Base-by-base conservation (phyloP, 805 yeast species). In the Candida insectalens region DNA sequence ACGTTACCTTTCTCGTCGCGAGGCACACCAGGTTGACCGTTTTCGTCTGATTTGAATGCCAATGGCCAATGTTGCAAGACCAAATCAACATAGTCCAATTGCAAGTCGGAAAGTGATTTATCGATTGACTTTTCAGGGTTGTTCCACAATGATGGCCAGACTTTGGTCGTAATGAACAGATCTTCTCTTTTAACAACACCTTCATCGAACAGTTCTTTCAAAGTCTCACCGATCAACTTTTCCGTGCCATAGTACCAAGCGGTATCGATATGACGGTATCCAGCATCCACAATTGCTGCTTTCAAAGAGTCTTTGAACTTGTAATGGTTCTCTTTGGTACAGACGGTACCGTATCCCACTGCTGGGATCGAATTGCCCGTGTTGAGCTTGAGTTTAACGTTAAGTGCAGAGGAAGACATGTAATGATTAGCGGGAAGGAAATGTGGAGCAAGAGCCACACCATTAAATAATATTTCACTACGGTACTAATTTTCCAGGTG, bases 131-230 rank as follows among this genome's bases (percentile, higher is more conserved):
- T 54, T 27, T 50, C 63, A 1, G 70, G 69, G 22, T 49, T 49
- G 32, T 60, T 55, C 51, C 63, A 58, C 34, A 52, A 49, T 2
- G 65, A 55, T 1, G 72, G 73, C 73, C 80, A 74, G 36, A 82
- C 67, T 53, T 83, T 83, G 40, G 92, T 81, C 43, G 89, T 81
- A 45, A 83, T 62, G 46, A 77, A 83, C 14, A 83, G 42, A 36
- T 67, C 70, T 41, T 71, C 71, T 48, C 77, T 59, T 43, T 64
- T 64, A 32, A 67, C 53, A 13, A 50, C 46, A 9, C 73, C 70
- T 37, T 62, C 66, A 12, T 55, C 65, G 38, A 73, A 58, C 36
- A 69, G 52, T 38, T 66, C 67, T 34, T 65, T 61, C 39, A 76
- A 54, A 41, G 62, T 70, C 37, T 64, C 55, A 2, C 73, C 73